Evolutionary conservation across 2,329 filamentous ascomycete genomes (phyloP).

Genomic region (Alternaria atra): DNA sequence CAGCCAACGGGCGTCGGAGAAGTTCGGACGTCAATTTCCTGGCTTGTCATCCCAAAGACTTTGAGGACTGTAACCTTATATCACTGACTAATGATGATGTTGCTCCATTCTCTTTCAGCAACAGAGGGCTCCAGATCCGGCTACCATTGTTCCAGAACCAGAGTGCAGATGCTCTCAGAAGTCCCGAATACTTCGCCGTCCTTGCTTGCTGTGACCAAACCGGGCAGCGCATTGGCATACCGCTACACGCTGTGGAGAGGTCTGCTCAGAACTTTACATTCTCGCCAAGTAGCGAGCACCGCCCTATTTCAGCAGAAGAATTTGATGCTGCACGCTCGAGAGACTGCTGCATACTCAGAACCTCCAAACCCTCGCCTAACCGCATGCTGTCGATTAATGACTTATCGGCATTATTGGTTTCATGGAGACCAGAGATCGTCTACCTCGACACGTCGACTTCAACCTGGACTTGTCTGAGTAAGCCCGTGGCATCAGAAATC

Average conservation of each 20-base stretch:
- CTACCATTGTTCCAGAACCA: neutral
- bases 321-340: neutral
- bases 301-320: too few relatives aligned
- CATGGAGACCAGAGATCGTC: neutral
- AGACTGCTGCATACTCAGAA: neutral
- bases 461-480: neutral
- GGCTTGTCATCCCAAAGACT: neutral
- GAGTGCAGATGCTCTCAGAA: neutral
- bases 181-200: neutral
- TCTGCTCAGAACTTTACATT: neutral
- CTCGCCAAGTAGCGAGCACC: too few relatives aligned
- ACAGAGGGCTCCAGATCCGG: neutral
- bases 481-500: neutral
- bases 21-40: neutral
- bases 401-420: neutral
- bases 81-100: neutral
- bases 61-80: accelerated
- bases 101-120: neutral
- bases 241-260: neutral
- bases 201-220: neutral
- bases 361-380: neutral
- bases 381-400: neutral
- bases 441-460: neutral
- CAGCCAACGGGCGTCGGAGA: accelerated
- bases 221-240: neutral